Evolutionary conservation across 495 filamentous ascomycete genomes (phyloP), one percentile per base, ranked within the genome.

Genomic region (Rhypophila decipiens): DNA sequence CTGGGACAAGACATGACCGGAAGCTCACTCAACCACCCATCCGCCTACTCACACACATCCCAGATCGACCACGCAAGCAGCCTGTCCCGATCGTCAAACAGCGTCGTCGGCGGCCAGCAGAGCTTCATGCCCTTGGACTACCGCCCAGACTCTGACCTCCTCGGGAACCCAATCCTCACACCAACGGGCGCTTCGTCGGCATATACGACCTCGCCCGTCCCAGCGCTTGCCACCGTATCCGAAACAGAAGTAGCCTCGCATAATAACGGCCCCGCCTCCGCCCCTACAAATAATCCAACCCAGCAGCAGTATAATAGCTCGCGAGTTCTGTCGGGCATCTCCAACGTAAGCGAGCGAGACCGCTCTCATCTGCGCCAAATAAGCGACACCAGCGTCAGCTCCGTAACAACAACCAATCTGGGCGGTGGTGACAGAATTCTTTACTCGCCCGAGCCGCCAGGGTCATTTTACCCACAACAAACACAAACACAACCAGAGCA

Each of bases 321-420:
- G 27, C 7, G 27, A 31, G 55, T 71, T 12, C 54, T 59, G 20
- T 70, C 65, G 29, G 72, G 63, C 44, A 41, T 75, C n/a, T 71
- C 67, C 15, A 59, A 64, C 42, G 38, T 75, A 24, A 70, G 62
- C 48, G 70, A 73, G 35, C 54, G 58, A 2, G 69, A 74, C 21
- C 44, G 53, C 7, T 56, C 65, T 2, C 74, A 78, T 44, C 55
- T 76, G n/a, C 57, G 73, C 0, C 67, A 72, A 19, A 65, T 71
- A 24, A 71, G 68, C 55, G 70, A 72, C 40, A 60, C 62, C 3
- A 73, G 64, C 20, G 66, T 74, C 18, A 65, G 55, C 48, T 70
- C 71, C 1, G 50, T 57, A 1, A 49, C 56, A 0, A 50, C 54
- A 7, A 21, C 10, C 35, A n/a, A n/a, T n/a, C n/a, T n/a, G n/a